Conservation (phyloP, 345 rosid species). For the Melaleuca alternifolia region DNA sequence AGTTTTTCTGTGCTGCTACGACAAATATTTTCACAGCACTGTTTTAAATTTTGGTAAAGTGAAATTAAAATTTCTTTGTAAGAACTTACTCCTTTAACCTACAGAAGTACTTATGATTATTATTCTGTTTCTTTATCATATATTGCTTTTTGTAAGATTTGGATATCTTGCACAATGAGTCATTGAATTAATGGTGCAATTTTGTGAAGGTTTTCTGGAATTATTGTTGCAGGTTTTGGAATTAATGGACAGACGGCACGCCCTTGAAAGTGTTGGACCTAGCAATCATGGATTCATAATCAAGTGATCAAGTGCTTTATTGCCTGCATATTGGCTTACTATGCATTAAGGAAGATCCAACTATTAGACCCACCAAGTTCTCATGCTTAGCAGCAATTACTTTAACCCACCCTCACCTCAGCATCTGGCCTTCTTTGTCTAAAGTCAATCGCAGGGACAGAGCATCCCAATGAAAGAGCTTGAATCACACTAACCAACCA, state of each 20-base stretch:
- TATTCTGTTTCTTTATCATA: no score
- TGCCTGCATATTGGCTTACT: slow-evolving; percentile 19
- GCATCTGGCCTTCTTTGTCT: not conserved
- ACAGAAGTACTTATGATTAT: no score
- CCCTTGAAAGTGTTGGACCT: slow-evolving; percentile 8
- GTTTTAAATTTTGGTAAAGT: no score
- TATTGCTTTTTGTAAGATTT: no score
- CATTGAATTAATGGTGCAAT: no score
- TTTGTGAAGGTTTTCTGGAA: no score
- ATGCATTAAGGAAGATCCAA: slow-evolving; percentile 15
- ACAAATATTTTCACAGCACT: no score
- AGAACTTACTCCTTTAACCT: no score
- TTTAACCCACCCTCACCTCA: not conserved
- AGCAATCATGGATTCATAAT: not conserved
- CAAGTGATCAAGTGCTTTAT: slow-evolving; percentile 7
- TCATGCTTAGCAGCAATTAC: slow-evolving; percentile 11
- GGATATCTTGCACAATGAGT: no score
- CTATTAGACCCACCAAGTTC: slow-evolving; percentile 15
- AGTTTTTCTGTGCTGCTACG: no score
- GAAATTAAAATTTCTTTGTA: no score
- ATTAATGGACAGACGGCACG: slow-evolving; percentile 10
- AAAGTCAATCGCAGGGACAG: not conserved
- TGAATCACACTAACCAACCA: not conserved
- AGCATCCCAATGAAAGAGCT: not conserved
- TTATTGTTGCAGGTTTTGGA: not conserved